These are phyloP conservation scores for Arthromyces matolae DNA, from an alignment of 768 basidiomycete species.

Conservation along the genomic window DNA sequence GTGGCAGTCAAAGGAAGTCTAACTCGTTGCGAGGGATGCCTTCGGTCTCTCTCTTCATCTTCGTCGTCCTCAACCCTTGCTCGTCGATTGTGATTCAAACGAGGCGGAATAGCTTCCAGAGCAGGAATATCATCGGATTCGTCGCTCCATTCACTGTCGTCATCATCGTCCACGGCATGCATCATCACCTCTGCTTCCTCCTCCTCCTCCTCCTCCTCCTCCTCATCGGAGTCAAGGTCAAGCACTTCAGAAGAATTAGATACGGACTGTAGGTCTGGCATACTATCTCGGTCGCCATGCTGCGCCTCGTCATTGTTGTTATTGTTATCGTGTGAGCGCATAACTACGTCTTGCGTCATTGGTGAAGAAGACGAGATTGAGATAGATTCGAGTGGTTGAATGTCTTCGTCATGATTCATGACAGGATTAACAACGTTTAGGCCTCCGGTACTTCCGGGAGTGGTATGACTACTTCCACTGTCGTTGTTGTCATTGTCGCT, in stretches of 20 bases:
- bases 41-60: conserved; percentile 56
- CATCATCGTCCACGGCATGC: conserved; percentile 30
- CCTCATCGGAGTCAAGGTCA: conserved; percentile 21
- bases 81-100: conserved; percentile 41
- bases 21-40: conserved; percentile 62
- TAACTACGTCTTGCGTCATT: not conserved
- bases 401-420: too few relatives aligned
- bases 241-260: conserved; percentile 38
- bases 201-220: conserved; percentile 13
- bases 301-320: conserved; percentile 2
- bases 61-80: conserved; percentile 59
- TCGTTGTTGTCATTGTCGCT: conserved; percentile 1
- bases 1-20: conserved; percentile 21
- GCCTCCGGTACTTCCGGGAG: too few relatives aligned
- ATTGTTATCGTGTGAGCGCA: not conserved
- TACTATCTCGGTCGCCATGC: conserved; percentile 33
- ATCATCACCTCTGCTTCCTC: conserved; percentile 13
- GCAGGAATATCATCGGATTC: conserved; percentile 19
- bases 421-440: too few relatives aligned
- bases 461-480: too few relatives aligned
- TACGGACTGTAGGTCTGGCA: conserved; percentile 40
- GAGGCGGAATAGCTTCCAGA: conserved; percentile 30
- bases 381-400: too few relatives aligned
- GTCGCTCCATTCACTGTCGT: conserved; percentile 24
- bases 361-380: not conserved